These are phyloP conservation scores for Claviceps sp. DNA, from an alignment of 2,329 filamentous ascomycete species.

Conservation along the genomic window DNA sequence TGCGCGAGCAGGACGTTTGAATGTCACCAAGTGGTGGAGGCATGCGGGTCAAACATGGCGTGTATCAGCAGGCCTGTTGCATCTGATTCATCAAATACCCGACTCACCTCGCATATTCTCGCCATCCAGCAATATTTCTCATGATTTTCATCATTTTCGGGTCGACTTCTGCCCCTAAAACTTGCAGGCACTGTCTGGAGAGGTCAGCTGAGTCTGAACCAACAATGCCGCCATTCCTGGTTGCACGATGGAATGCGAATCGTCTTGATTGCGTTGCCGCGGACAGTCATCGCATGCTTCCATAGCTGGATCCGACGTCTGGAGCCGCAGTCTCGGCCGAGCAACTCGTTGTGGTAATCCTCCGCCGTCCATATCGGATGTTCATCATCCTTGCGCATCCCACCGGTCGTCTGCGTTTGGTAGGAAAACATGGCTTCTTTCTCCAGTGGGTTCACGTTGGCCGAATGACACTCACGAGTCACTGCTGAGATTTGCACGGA, in stretches of 20 bases:
- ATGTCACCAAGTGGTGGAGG: background rate
- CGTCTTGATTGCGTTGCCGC: background rate
- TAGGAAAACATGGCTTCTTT: background rate
- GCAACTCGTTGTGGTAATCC: background rate
- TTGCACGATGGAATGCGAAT: background rate
- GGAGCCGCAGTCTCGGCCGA: background rate
- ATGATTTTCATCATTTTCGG: no score
- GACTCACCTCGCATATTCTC: background rate
- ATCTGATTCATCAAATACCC: background rate
- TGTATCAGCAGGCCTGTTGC: slow-evolving; percentile 4
- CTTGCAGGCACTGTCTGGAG: background rate
- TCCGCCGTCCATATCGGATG: background rate
- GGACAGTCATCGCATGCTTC: background rate
- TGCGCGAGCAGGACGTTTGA: no score
- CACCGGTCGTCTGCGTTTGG: background rate
- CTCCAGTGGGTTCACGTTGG: no score
- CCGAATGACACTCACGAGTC: background rate
- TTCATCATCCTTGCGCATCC: background rate
- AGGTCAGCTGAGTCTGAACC: background rate
- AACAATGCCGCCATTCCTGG: background rate
- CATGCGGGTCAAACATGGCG: slow-evolving; percentile 1
- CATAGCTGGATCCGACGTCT: background rate
- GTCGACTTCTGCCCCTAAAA: no score
- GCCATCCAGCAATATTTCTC: background rate
- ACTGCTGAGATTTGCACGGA: background rate